phyloP scores from a whole-genome alignment of 345 rosid species.

The Pelargonium nanum region DNA sequence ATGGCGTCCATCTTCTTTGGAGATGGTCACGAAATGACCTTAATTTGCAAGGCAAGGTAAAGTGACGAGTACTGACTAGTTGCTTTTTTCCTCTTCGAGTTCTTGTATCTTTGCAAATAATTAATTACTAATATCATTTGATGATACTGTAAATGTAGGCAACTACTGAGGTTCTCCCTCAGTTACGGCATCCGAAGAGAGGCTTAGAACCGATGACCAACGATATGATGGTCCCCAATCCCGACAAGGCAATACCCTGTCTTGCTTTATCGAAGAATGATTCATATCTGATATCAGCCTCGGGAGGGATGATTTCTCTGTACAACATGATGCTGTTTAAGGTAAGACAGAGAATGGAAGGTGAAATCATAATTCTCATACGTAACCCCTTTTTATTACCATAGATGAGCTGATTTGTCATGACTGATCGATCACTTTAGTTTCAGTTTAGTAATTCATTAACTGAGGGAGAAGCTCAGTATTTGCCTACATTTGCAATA shows the following conservation, averaged over 20 bases:
- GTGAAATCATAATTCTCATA: too few species aligned
- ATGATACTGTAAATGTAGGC: conserved; percentile 20
- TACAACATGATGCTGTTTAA: too few species aligned
- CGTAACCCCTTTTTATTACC: too few species aligned
- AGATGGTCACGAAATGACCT: conserved; percentile 26
- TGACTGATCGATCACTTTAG: too few species aligned
- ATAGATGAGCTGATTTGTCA: too few species aligned
- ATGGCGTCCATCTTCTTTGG: conserved; percentile 30
- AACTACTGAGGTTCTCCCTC: conserved; percentile 21
- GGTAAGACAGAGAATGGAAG: too few species aligned
- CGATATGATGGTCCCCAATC: conserved; percentile 15
- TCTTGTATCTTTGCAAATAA: not conserved
- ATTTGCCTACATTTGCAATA: too few species aligned
- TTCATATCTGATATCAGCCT: conserved; percentile 35
- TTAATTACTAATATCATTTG: not conserved
- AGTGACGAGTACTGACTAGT: not conserved
- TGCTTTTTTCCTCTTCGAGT: conserved; percentile 1
- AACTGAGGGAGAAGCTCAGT: too few species aligned
- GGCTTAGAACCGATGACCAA: conserved; percentile 21
- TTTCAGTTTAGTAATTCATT: too few species aligned
- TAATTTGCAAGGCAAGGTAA: conserved; percentile 23
- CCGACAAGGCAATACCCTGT: conserved; percentile 20
- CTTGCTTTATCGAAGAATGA: conserved; percentile 32
- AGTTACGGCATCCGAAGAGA: conserved; percentile 24
- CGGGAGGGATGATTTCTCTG: conserved; percentile 33